These are phyloP conservation scores for Metschnikowia shivogae DNA, from an alignment of 805 yeast species.

Conservation along the genomic window DNA sequence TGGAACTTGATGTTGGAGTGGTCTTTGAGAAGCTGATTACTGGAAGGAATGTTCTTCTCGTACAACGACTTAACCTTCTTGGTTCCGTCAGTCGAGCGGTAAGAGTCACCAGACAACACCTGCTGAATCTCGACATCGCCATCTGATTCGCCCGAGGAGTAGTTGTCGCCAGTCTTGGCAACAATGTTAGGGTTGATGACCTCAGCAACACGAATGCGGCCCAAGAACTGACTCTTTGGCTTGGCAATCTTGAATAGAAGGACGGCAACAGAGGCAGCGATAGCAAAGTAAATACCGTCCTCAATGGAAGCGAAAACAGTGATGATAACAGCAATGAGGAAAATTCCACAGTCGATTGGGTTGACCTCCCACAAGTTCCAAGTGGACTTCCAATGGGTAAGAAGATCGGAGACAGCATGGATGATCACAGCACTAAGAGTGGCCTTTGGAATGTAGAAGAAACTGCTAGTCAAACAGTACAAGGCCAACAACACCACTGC, in stretches of 20 bases:
- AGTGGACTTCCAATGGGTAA: slow-evolving; percentile 65
- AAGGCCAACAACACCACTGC: slow-evolving; percentile 82
- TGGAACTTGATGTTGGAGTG: slow-evolving; percentile 43
- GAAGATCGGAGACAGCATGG: slow-evolving; percentile 86
- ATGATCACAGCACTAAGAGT: slow-evolving; percentile 83
- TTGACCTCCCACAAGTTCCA: slow-evolving; percentile 66
- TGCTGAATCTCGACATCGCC: slow-evolving; percentile 40
- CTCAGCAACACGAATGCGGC: slow-evolving; percentile 68
- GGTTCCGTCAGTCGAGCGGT: slow-evolving; percentile 21
- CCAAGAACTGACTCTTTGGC: slow-evolving; percentile 81
- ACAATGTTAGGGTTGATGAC: slow-evolving; percentile 58
- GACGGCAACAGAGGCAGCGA: slow-evolving; percentile 75
- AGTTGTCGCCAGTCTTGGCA: slow-evolving; percentile 16
- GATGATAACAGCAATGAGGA: slow-evolving; percentile 66
- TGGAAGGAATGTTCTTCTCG: slow-evolving; percentile 18
- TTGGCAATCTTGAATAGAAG: slow-evolving; percentile 70
- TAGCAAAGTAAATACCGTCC: slow-evolving; percentile 86
- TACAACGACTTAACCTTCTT: slow-evolving; percentile 19
- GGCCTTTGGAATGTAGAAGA: slow-evolving; percentile 88
- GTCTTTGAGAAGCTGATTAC: slow-evolving; percentile 21
- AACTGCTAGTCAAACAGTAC: slow-evolving; percentile 77
- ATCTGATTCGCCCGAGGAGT: slow-evolving; percentile 19
- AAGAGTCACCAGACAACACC: slow-evolving; percentile 32
- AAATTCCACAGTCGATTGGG: slow-evolving; percentile 73
- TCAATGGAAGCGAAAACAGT: slow-evolving; percentile 80